Evolutionary conservation across 345 rosid genomes (phyloP).

Genomic region (Eucalyptus melliodora): DNA sequence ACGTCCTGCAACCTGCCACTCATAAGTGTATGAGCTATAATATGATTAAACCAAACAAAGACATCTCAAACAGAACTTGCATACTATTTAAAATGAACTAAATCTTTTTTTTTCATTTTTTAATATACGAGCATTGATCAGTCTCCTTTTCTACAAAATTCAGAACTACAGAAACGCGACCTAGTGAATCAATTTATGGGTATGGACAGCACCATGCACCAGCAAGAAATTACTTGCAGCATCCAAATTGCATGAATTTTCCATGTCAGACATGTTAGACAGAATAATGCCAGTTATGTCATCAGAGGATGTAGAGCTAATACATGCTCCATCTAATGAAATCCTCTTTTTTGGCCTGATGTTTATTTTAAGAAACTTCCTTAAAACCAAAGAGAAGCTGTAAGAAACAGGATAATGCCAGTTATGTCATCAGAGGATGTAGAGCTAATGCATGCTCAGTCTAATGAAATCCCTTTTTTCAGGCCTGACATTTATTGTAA

Average conservation of each 20-base stretch:
- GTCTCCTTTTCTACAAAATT: background rate
- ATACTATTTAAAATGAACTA: background rate
- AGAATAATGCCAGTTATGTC: background rate
- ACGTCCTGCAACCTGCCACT: slow-evolving; percentile 85
- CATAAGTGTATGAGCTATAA: background rate
- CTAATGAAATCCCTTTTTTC: background rate
- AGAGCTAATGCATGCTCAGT: background rate
- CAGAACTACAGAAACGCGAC: background rate
- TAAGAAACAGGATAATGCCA: background rate
- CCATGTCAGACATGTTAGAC: background rate
- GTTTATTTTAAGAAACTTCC: background rate
- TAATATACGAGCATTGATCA: background rate
- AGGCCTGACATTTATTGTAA: background rate
- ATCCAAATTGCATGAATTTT: background rate
- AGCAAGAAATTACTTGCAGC: background rate
- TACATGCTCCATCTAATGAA: background rate
- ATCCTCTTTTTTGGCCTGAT: background rate
- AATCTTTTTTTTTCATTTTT: background rate
- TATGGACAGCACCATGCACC: background rate
- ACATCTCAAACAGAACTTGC: background rate
- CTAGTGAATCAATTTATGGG: background rate
- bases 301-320: background rate
- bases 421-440: background rate
- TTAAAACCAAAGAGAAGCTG: background rate
- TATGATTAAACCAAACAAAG: background rate